Percentiles rank a stretch among this genome's conserved stretches.
Evolutionary conservation across 768 basidiomycete species (phyloP).

Genomic region (Mycena metata): DNA sequence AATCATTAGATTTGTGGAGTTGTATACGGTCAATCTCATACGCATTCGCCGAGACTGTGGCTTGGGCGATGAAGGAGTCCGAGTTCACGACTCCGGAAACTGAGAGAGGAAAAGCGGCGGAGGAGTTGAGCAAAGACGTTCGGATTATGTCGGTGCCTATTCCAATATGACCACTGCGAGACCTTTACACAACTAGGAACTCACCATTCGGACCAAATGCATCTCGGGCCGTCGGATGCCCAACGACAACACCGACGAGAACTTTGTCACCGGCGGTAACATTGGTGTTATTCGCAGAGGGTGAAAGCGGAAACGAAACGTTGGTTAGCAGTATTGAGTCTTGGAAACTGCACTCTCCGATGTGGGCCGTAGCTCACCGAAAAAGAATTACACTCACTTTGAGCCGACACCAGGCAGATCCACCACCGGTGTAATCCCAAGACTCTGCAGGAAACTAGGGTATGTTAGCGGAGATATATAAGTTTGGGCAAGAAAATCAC

Average conservation of each 20-base stretch:
- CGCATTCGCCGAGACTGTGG: constrained; percentile 29
- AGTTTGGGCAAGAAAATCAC: neutral
- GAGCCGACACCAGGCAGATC: constrained; percentile 41
- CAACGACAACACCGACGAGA: constrained; percentile 28
- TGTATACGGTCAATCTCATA: constrained; percentile 34
- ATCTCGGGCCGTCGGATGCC: constrained; percentile 28
- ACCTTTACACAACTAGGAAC: neutral
- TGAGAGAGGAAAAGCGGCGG: constrained; percentile 29
- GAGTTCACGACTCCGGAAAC: constrained; percentile 31
- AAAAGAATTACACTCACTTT: constrained; percentile 21
- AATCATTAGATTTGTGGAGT: neutral
- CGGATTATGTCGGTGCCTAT: constrained; percentile 17
- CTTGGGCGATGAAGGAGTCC: constrained; percentile 23
- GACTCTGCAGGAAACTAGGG: constrained; percentile 22
- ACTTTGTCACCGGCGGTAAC: constrained; percentile 17
- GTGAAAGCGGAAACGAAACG: constrained; percentile 31
- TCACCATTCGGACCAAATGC: constrained; percentile 33
- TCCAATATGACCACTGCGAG: neutral
- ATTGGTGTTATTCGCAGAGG: constrained; percentile 32
- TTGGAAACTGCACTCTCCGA: constrained; percentile 27
- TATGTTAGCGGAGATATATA: neutral
- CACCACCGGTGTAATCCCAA: constrained; percentile 34
- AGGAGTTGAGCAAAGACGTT: constrained; percentile 13
- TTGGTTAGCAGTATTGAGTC: constrained; percentile 34
- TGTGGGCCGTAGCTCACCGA: no score